Conservation (phyloP, 2,329 filamentous ascomycete species). For the Beauveria pseudobassiana region DNA sequence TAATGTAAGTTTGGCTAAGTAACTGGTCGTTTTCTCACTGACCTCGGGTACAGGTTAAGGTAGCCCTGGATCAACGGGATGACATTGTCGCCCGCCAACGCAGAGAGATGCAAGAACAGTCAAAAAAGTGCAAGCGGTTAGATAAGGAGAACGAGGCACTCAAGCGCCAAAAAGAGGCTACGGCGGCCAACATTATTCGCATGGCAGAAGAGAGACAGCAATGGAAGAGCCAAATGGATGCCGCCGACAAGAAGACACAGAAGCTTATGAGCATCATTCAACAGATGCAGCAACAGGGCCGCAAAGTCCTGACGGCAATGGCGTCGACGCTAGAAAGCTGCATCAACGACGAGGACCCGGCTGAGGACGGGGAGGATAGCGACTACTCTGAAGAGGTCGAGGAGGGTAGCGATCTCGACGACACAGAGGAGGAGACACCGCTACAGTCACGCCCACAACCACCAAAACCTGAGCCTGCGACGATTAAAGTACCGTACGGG, state of each 20-base stretch:
- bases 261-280: conserved; percentile 93
- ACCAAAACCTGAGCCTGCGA: conserved; percentile 24
- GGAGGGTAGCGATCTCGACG: conserved; percentile 54
- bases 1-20: neutral
- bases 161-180: conserved; percentile 87
- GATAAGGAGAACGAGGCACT: conserved; percentile 93
- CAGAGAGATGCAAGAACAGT: conserved; percentile 99
- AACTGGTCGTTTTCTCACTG: neutral
- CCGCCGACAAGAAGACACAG: conserved; percentile 64
- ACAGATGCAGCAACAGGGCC: conserved; percentile 90
- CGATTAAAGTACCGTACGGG: conserved; percentile 33
- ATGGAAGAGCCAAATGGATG: conserved; percentile 59
- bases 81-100: conserved; percentile 25
- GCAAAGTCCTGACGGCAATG: conserved; percentile 62
- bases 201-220: conserved; percentile 94
- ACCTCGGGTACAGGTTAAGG: conserved; percentile 17
- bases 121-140: conserved; percentile 92
- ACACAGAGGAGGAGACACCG: conserved; percentile 42
- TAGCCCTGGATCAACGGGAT: conserved; percentile 9
- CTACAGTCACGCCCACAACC: conserved; percentile 20
- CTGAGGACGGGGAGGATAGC: conserved; percentile 47
- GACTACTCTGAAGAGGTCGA: conserved; percentile 59
- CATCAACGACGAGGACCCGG: conserved; percentile 31
- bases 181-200: conserved; percentile 88
- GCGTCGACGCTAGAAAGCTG: conserved; percentile 52